phyloP scores from a whole-genome alignment of 1,284 basidiomycete species.

The Volvariella volvacea region DNA sequence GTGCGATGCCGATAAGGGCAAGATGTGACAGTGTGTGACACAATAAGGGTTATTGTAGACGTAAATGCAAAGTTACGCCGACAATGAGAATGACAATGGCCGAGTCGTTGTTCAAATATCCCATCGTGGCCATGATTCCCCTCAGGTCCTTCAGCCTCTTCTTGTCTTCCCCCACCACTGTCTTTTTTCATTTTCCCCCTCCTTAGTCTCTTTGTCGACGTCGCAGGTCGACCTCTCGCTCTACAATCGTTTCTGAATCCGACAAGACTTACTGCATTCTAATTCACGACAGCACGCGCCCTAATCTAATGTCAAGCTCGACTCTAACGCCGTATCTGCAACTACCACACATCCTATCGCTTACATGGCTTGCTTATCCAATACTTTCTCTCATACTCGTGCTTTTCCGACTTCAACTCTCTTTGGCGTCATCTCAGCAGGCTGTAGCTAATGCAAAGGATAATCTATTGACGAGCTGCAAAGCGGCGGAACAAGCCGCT shows the following conservation, averaged over 20 bases:
- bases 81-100: slow-evolving; percentile 10
- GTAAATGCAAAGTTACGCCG: slow-evolving; percentile 4
- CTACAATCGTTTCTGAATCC: slow-evolving; percentile 42
- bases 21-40: neutral
- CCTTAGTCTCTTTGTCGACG: slow-evolving; percentile 17
- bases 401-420: slow-evolving; percentile 73
- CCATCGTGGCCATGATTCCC: too few species aligned
- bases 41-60: slow-evolving; percentile 1
- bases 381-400: slow-evolving; percentile 85
- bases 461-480: slow-evolving; percentile 72
- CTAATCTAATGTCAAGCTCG: slow-evolving; percentile 27
- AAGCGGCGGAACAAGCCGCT: slow-evolving; percentile 78
- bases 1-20: too few species aligned
- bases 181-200: slow-evolving; percentile 12
- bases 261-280: too few species aligned
- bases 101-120: neutral
- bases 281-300: slow-evolving; percentile 43
- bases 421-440: slow-evolving; percentile 63
- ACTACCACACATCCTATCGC: slow-evolving; percentile 74
- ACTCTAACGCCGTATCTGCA: slow-evolving; percentile 77
- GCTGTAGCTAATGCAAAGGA: slow-evolving; percentile 64
- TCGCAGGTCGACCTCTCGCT: slow-evolving; percentile 33
- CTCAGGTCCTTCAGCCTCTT: neutral
- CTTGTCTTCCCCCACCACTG: neutral
- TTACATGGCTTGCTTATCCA: slow-evolving; percentile 81